phyloP scores from a whole-genome alignment of 805 yeast species.

The Wickerhamomyces chambardii region DNA sequence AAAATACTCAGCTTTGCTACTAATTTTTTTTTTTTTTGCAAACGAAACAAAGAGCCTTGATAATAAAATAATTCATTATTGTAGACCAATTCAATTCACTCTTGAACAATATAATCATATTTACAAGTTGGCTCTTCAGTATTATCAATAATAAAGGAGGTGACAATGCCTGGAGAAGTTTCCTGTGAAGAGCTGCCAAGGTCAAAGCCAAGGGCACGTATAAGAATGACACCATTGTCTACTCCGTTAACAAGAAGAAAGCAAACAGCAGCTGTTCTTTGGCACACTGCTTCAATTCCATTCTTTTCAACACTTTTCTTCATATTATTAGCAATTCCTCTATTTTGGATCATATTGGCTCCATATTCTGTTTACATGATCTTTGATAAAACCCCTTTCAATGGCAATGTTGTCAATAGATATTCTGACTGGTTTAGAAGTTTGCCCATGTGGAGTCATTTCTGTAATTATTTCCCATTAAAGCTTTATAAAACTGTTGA shows the following conservation, averaged over 20 bases:
- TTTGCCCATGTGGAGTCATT: slow-evolving; percentile 56
- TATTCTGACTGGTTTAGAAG: slow-evolving; percentile 49
- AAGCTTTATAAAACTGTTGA: slow-evolving; percentile 56
- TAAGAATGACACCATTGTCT: slow-evolving; percentile 38
- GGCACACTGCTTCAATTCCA: slow-evolving; percentile 71
- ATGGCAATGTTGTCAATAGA: slow-evolving; percentile 59
- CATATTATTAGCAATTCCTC: slow-evolving; percentile 45
- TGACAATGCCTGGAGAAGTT: not conserved
- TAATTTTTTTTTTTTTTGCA: too few relatives aligned
- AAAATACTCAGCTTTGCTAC: too few relatives aligned
- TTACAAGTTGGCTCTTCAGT: too few relatives aligned
- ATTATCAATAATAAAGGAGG: too few relatives aligned
- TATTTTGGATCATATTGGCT: slow-evolving; percentile 58
- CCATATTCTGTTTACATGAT: slow-evolving; percentile 56
- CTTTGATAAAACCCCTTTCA: slow-evolving; percentile 59
- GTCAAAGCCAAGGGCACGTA: not conserved
- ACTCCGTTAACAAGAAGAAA: slow-evolving; percentile 50
- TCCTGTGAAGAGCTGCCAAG: too few relatives aligned
- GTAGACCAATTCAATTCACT: too few relatives aligned
- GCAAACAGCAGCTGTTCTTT: slow-evolving; percentile 59
- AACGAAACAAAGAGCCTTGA: too few relatives aligned
- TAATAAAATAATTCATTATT: too few relatives aligned
- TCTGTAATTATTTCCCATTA: slow-evolving; percentile 77
- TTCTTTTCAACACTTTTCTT: slow-evolving; percentile 45
- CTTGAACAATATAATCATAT: too few relatives aligned